Percentiles rank a stretch among this genome's conserved stretches.
phyloP scores from a whole-genome alignment of 441 rosid species.

The Capsella rubella region DNA sequence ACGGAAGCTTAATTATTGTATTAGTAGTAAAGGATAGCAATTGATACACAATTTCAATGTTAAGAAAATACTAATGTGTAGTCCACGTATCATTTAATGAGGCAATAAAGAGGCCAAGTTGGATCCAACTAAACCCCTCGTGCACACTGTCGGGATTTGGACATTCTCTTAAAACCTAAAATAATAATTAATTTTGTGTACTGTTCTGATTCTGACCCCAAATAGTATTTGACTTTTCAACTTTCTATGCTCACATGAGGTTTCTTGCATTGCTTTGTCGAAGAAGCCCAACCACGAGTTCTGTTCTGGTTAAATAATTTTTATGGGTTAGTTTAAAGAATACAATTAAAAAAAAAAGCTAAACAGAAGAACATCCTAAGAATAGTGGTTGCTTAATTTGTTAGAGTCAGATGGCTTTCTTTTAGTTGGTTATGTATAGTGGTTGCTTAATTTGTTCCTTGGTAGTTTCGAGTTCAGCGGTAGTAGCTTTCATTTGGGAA shows the following conservation, averaged over 20 bases:
- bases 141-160: slow-evolving; percentile 48
- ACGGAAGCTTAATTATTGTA: neutral
- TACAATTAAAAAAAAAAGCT: no score
- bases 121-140: slow-evolving; percentile 50
- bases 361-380: neutral
- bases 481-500: no score
- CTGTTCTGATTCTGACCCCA: slow-evolving; percentile 32
- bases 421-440: no score
- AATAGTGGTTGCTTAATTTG: no score
- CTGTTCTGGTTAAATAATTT: neutral
- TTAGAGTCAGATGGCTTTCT: no score
- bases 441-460: no score
- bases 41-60: no score
- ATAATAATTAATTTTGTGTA: slow-evolving; percentile 9
- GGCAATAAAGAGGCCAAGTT: slow-evolving; percentile 47
- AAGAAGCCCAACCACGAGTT: slow-evolving; percentile 28
- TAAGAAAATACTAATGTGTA: slow-evolving; percentile 19
- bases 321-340: neutral
- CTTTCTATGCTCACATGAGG: slow-evolving; percentile 12
- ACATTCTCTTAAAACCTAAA: slow-evolving; percentile 39
- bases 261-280: slow-evolving; percentile 12
- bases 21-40: neutral
- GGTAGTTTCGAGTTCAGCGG: no score
- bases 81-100: slow-evolving; percentile 42
- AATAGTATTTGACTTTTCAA: slow-evolving; percentile 16